Evolutionary conservation across 257 asterid species (phyloP).

Genomic region (Nicotiana sylvestris): DNA sequence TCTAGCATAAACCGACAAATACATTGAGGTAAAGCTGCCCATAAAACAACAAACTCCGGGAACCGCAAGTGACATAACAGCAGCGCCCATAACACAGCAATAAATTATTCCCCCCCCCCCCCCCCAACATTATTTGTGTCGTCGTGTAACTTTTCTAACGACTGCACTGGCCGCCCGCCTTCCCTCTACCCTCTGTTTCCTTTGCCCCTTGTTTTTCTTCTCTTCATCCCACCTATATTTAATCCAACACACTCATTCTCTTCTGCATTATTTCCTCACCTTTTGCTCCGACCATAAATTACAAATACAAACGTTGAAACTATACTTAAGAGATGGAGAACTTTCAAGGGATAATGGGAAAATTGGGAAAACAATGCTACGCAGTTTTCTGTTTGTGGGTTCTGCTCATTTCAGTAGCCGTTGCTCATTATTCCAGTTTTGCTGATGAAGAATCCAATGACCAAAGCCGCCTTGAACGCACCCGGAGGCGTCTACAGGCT

Average conservation of each 20-base stretch:
- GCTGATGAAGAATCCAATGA: conserved; percentile 2
- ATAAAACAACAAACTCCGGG: background rate
- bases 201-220: background rate
- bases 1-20: background rate
- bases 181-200: background rate
- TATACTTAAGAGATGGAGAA: conserved; percentile 17
- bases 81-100: background rate
- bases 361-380: conserved; percentile 42
- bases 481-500: background rate
- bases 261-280: background rate
- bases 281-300: background rate
- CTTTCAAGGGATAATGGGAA: conserved; percentile 23
- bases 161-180: background rate
- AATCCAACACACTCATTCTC: background rate
- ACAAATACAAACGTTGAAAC: background rate
- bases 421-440: conserved; percentile 21
- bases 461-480: background rate
- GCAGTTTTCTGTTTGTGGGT: conserved; percentile 44
- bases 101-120: background rate
- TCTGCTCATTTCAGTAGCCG: conserved; percentile 24
- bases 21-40: background rate
- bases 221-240: background rate
- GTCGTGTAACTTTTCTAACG: too few species aligned
- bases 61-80: background rate
- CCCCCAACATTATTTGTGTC: too few species aligned